phyloP scores from a whole-genome alignment of 345 rosid genomes.

The Citrus sinensis region DVS_A1.0 CM039169.1:7164001-7164500 shows the following conservation, averaged over 20 bases:
- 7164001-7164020: too few relatives aligned
- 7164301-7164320: background rate
- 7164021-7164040: too few relatives aligned
- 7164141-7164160: conserved; percentile 57
- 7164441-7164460: too few relatives aligned
- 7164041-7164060: background rate
- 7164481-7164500: too few relatives aligned
- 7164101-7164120: conserved; percentile 3
- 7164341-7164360: background rate
- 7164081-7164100: conserved; percentile 1
- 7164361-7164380: background rate
- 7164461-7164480: too few relatives aligned
- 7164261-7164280: background rate
- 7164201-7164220: background rate
- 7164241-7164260: background rate
- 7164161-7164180: conserved; percentile 74
- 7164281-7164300: background rate
- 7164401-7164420: background rate
- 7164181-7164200: conserved; percentile 52
- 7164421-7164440: too few relatives aligned
- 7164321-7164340: background rate
- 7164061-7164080: background rate
- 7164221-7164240: background rate
- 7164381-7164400: background rate
- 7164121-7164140: conserved; percentile 67